phyloP scores from a whole-genome alignment of 495 filamentous ascomycete species.

The Penicillium desertorum region DNA sequence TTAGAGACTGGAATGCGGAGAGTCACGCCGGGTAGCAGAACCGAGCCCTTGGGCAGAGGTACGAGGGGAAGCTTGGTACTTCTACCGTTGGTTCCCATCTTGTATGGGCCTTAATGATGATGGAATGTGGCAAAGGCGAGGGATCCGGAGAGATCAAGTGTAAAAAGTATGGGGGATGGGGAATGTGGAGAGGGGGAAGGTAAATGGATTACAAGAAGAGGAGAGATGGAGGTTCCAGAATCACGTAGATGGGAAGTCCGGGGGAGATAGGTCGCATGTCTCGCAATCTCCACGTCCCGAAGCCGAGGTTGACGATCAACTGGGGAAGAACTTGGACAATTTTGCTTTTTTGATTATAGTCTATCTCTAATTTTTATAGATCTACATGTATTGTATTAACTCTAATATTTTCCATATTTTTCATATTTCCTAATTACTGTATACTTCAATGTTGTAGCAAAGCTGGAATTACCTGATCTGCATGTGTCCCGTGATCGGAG shows the following conservation, averaged over 20 bases:
- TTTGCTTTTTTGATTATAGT: background rate
- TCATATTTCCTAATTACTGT: background rate
- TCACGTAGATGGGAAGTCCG: conserved; percentile 31
- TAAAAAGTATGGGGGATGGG: conserved; percentile 4
- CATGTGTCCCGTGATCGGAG: conserved; percentile 28
- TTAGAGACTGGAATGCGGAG: conserved; percentile 73
- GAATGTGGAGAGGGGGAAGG: conserved; percentile 29
- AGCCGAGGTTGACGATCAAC: conserved; percentile 42
- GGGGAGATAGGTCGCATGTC: conserved; percentile 40
- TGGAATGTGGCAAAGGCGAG: conserved; percentile 14
- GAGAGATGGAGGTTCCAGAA: conserved; percentile 37
- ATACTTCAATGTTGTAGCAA: background rate
- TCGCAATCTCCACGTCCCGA: conserved; percentile 34
- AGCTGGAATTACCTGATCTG: background rate
- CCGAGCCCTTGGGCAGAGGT: conserved; percentile 67
- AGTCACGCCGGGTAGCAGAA: conserved; percentile 79
- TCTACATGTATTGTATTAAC: background rate
- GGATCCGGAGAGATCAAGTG: conserved; percentile 12
- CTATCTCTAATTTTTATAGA: background rate
- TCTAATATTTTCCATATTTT: background rate
- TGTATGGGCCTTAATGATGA: conserved; percentile 19
- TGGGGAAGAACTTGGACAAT: background rate
- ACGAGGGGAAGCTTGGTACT: conserved; percentile 67
- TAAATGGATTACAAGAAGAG: conserved; percentile 18
- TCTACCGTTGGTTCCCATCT: conserved; percentile 46